Evolutionary conservation across 2,329 filamentous ascomycete genomes (phyloP).

Genomic region (Alternaria infectoria): DNA sequence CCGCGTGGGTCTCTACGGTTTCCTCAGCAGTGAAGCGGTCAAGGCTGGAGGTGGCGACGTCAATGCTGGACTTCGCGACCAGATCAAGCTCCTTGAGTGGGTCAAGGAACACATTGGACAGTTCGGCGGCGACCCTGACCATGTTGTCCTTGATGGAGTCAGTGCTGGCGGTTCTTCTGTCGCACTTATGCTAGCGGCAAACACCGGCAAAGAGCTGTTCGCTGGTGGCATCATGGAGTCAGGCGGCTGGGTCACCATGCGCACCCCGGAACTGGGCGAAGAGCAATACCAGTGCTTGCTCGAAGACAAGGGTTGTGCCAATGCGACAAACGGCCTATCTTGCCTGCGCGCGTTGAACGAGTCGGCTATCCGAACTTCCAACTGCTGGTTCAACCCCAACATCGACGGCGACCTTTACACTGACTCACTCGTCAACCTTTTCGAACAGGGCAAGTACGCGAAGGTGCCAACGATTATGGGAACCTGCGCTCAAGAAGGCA

Average conservation of each 20-base stretch:
- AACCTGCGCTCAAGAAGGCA: conserved; percentile 69
- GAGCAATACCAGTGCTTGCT: conserved; percentile 61
- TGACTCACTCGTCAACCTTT: conserved; percentile 58
- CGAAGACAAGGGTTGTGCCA: conserved; percentile 55
- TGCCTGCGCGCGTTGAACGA: conserved; percentile 58
- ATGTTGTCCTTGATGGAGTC: conserved; percentile 72
- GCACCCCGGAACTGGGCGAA: conserved; percentile 57
- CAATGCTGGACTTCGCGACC: conserved; percentile 75
- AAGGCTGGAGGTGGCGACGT: conserved; percentile 55
- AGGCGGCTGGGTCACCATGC: conserved; percentile 58
- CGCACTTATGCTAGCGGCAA: conserved; percentile 42
- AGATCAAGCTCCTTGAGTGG: conserved; percentile 73
- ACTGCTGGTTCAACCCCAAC: conserved; percentile 56
- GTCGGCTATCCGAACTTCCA: conserved; percentile 50
- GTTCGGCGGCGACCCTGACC: conserved; percentile 73
- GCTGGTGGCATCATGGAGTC: conserved; percentile 62
- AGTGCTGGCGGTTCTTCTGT: conserved; percentile 66
- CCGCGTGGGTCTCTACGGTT: conserved; percentile 76
- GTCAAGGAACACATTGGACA: conserved; percentile 67
- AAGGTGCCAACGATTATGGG: conserved; percentile 62
- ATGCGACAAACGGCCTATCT: conserved; percentile 49
- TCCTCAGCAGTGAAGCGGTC: conserved; percentile 67
- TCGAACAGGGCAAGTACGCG: conserved; percentile 57
- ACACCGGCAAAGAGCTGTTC: conserved; percentile 55
- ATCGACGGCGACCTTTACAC: conserved; percentile 60